Evolutionary conservation across 1,139 yeast genomes (phyloP), one percentile per base, ranked within the genome.

Genomic region (Yamadazyma triangularis): DNA sequence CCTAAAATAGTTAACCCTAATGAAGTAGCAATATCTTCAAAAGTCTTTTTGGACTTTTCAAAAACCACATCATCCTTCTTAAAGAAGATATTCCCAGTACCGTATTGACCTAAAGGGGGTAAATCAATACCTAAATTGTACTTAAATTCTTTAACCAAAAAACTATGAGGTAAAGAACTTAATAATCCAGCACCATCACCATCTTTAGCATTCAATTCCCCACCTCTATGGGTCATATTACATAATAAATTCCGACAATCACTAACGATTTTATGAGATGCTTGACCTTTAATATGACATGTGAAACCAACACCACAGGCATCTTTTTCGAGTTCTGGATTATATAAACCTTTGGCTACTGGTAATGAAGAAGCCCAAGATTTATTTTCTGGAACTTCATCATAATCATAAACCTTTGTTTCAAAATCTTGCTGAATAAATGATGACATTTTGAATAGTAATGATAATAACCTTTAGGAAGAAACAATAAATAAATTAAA

Each of bases 161-260:
- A 86, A 45, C 73, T 79, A 63, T 89, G 96, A 25, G 97, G 96
- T 42, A 91, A 79, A 26, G 95, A 83, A 31, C 93, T 77, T 74
- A 91, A 77, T 40, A 91, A 88, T 58, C 98, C 98, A 25, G 98
- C 98, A 62, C 98, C 98, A 57, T 91, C 98, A 61, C 98, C 98
- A 55, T 91, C 96, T 50, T 89, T 78, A 18, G 97, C 95, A 54
- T 88, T 95, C 28, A 94, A 79, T 41, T 89, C 96, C 29, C 98
- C 98, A 54, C 98, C 98, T 65, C 98, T 78, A 60, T 91, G 98
- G 41, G 96, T 85, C 97, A 91, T 91, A 62, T 91, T 91, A 68
- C 97, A 89, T 38, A 91, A 77, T 53, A 91, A 70, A 52, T 76
- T 78, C 47, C 79, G 70, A 26, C 96, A 96, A 63, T 91, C 97